Percentiles rank a stretch among this genome's conserved stretches.
Conservation (phyloP, 345 rosid genomes). For the Pistacia atlantica region DNA sequence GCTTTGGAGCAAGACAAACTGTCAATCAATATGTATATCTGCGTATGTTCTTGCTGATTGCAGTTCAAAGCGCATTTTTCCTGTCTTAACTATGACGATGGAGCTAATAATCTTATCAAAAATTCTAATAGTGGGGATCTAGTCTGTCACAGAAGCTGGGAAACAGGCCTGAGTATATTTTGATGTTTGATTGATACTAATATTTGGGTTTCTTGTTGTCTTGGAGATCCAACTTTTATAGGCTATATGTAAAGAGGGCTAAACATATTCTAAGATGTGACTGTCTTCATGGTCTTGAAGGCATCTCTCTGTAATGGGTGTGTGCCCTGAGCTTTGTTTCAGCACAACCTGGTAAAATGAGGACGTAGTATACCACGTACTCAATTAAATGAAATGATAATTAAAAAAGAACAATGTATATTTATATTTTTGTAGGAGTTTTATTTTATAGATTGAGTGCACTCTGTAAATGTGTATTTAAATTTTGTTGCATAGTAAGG, state of each 20-base stretch:
- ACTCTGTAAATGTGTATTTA: too few relatives aligned
- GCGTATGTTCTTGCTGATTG: background rate
- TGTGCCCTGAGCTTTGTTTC: background rate
- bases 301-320: background rate
- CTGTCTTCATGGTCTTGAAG: slow-evolving; percentile 1
- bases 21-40: background rate
- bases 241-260: background rate
- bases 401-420: too few relatives aligned
- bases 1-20: background rate
- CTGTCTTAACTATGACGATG: slow-evolving; percentile 2
- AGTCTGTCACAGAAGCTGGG: slow-evolving; percentile 1
- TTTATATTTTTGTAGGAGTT: too few relatives aligned
- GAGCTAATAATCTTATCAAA: slow-evolving; percentile 4
- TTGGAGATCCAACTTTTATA: background rate
- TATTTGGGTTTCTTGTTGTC: background rate
- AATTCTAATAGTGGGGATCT: background rate
- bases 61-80: background rate
- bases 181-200: background rate
- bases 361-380: background rate
- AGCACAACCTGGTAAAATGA: background rate
- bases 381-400: too few relatives aligned
- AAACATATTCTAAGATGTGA: slow-evolving; percentile 2
- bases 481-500: too few relatives aligned
- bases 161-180: background rate
- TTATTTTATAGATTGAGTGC: too few relatives aligned